phyloP scores from a whole-genome alignment of 306 rosid genomes.

The Quercus alba region DNA sequence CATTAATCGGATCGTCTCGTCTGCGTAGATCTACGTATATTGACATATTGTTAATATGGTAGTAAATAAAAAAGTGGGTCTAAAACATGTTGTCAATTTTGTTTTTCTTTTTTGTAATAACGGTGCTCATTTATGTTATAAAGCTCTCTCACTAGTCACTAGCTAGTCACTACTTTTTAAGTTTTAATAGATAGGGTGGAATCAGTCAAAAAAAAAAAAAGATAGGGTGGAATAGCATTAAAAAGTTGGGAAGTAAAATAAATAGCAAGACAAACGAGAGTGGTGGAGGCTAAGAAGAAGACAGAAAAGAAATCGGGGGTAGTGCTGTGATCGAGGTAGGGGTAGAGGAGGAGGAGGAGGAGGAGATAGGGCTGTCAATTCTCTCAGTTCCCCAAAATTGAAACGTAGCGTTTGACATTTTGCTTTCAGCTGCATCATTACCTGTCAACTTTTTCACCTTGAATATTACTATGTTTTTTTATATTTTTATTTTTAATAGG shows the following conservation, averaged over 20 bases:
- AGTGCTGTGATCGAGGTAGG: slow-evolving; percentile 30
- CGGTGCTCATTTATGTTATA: not conserved
- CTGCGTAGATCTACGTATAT: no score
- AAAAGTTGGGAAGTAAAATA: not conserved
- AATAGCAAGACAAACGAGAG: not conserved
- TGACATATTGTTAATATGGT: no score
- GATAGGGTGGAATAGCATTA: not conserved
- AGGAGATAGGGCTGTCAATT: slow-evolving; percentile 56
- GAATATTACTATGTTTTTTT: not conserved
- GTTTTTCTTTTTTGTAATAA: no score
- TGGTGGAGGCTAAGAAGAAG: not conserved
- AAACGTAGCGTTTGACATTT: slow-evolving; percentile 86
- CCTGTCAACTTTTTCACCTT: slow-evolving; percentile 50
- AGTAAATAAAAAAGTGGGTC: no score
- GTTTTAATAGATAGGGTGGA: not conserved
- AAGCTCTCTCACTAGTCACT: not conserved
- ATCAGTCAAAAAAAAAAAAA: no score
- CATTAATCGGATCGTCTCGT: no score
- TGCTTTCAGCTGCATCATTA: slow-evolving; percentile 68
- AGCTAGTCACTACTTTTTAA: not conserved
- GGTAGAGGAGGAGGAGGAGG: slow-evolving; percentile 23
- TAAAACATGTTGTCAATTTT: no score
- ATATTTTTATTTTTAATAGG: not conserved
- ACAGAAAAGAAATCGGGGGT: not conserved
- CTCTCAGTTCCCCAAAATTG: slow-evolving; percentile 43